These are phyloP conservation scores for Aspergillus aculeatus DNA, from an alignment of 2,329 filamentous ascomycete species.

Conservation along the genomic window DNA sequence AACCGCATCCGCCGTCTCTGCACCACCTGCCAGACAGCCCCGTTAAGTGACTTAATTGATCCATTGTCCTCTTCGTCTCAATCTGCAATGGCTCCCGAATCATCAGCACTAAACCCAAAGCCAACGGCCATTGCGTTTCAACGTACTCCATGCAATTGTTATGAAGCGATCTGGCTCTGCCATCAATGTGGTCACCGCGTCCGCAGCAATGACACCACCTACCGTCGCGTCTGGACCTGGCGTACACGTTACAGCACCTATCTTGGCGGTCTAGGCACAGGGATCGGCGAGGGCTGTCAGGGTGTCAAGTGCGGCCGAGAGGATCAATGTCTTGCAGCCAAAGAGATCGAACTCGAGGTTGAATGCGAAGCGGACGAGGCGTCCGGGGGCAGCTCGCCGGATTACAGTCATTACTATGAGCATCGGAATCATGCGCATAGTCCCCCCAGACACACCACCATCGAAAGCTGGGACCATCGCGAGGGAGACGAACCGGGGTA, in stretches of 20 bases:
- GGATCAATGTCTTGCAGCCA: slow-evolving; percentile 69
- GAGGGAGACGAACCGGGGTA: slow-evolving; percentile 64
- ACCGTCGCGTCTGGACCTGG: slow-evolving; percentile 79
- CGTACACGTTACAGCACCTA: slow-evolving; percentile 76
- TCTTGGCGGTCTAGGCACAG: slow-evolving; percentile 77
- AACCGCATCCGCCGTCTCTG: slow-evolving; percentile 81
- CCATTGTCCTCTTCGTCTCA: slow-evolving; percentile 11
- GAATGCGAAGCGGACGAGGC: slow-evolving; percentile 77
- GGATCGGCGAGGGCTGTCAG: slow-evolving; percentile 82
- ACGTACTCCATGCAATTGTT: slow-evolving; percentile 59
- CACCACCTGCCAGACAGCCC: slow-evolving; percentile 68
- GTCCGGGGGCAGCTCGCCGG: slow-evolving; percentile 30
- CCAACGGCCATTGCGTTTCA: slow-evolving; percentile 46
- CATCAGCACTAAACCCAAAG: slow-evolving; percentile 32
- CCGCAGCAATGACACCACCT: slow-evolving; percentile 55
- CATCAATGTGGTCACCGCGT: slow-evolving; percentile 76
- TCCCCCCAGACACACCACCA: slow-evolving; percentile 13
- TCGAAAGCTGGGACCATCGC: slow-evolving; percentile 22
- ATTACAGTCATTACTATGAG: slow-evolving; percentile 24
- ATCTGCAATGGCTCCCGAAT: slow-evolving; percentile 16
- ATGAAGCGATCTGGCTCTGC: slow-evolving; percentile 72
- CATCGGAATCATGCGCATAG: slow-evolving; percentile 14
- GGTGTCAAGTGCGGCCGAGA: slow-evolving; percentile 86
- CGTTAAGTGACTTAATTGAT: slow-evolving; percentile 50
- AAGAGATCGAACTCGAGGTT: slow-evolving; percentile 76